Conservation (phyloP, 1,139 yeast genomes). For the Geotrichum reessii region DNA sequence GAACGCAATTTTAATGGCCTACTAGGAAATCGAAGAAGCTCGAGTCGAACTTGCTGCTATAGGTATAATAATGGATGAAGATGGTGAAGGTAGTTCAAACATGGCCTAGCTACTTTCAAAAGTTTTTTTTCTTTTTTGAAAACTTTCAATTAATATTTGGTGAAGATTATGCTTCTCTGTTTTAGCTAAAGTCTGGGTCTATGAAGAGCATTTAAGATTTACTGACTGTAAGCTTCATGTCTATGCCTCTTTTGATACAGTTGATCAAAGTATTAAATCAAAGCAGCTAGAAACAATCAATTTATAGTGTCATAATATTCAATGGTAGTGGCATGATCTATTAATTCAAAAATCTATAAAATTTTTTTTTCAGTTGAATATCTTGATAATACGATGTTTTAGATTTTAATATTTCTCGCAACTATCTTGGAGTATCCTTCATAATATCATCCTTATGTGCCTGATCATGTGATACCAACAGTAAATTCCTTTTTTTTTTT, state of each 20-base stretch:
- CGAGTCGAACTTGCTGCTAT: constrained; percentile 52
- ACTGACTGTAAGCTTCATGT: neutral
- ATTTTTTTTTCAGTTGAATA: neutral
- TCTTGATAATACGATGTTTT: neutral
- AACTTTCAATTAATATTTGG: neutral
- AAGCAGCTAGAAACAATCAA: neutral
- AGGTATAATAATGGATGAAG: constrained; percentile 50
- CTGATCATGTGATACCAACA: neutral
- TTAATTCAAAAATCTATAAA: no score
- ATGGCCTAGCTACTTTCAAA: neutral
- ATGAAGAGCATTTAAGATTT: neutral
- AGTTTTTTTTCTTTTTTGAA: no score
- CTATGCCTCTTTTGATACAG: neutral
- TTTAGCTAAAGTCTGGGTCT: neutral
- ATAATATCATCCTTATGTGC: neutral
- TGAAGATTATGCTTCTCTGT: neutral
- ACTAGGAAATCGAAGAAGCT: constrained; percentile 58
- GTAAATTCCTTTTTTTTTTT: neutral
- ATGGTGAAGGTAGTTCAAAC: neutral
- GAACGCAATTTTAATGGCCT: neutral
- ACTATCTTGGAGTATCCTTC: no score
- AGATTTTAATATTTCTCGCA: neutral
- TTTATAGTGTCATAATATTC: neutral
- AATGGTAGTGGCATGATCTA: neutral
- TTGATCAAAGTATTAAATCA: neutral